These are phyloP conservation scores for Leccinum fallax DNA, from an alignment of 1,284 basidiomycete genomes.

Conservation along the genomic window DNA sequence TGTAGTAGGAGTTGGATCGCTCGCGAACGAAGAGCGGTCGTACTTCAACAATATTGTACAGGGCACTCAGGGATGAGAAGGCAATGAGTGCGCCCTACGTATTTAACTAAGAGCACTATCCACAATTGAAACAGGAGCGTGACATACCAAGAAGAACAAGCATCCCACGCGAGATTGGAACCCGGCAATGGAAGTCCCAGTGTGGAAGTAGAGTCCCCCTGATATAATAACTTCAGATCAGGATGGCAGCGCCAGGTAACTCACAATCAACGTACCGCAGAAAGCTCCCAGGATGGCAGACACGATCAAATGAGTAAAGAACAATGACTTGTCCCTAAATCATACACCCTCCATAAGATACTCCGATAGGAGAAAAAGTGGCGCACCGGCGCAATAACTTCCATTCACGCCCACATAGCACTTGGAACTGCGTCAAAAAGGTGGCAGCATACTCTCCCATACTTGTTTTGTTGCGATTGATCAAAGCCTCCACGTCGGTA, in stretches of 20 bases:
- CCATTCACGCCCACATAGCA: conserved; percentile 81
- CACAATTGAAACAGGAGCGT: background rate
- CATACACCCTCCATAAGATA: background rate
- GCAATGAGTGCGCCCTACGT: conserved; percentile 79
- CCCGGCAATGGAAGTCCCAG: conserved; percentile 78
- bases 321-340: conserved; percentile 75
- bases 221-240: conserved; percentile 10
- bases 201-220: conserved; percentile 85
- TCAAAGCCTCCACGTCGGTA: conserved; percentile 27
- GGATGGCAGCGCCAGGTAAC: background rate
- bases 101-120: conserved; percentile 4
- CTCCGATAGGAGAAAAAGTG: background rate
- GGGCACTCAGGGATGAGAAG: conserved; percentile 84
- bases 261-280: conserved; percentile 51
- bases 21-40: conserved; percentile 87
- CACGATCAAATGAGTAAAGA: conserved; percentile 75
- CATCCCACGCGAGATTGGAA: conserved; percentile 93
- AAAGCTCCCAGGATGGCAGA: conserved; percentile 79
- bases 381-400: conserved; percentile 71
- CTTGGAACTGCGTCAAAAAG: conserved; percentile 85
- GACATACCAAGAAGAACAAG: conserved; percentile 82
- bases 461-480: conserved; percentile 12
- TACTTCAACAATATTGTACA: conserved; percentile 83
- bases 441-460: conserved; percentile 58
- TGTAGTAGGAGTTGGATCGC: conserved; percentile 79